Conservation (phyloP, 148 eudicot genomes). For the Persicaria tinctoria region DNA sequence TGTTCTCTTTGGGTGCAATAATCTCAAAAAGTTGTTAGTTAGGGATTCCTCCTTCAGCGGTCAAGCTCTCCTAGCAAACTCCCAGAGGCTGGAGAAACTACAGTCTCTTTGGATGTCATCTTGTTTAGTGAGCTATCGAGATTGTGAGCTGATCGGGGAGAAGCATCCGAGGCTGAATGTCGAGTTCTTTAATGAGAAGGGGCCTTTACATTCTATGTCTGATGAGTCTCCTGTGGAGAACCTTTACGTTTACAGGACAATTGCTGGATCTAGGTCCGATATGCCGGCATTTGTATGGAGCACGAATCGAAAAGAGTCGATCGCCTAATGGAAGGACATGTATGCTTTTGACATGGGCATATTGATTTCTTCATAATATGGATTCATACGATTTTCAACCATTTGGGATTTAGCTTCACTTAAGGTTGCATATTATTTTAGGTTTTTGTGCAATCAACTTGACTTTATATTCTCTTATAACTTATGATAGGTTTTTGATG, state of each 20-base stretch:
- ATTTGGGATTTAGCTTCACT: too few species aligned
- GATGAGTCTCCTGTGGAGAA: constrained; percentile 59
- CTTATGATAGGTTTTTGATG: too few species aligned
- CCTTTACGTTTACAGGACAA: constrained; percentile 69
- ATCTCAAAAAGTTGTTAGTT: constrained; percentile 68
- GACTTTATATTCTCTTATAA: too few species aligned
- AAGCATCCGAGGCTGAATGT: constrained; percentile 81
- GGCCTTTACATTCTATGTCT: constrained; percentile 36
- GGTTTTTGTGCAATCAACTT: too few species aligned
- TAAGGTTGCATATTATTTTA: too few species aligned
- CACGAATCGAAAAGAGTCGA: too few species aligned
- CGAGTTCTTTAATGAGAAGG: constrained; percentile 82
- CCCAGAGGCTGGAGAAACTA: constrained; percentile 87
- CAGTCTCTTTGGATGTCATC: constrained; percentile 40
- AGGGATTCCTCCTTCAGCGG: constrained; percentile 93
- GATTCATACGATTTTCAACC: too few species aligned
- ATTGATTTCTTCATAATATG: too few species aligned
- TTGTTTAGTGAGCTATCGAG: constrained; percentile 83
- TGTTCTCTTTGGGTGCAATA: constrained; percentile 70
- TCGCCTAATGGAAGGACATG: too few species aligned
- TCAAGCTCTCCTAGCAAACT: constrained; percentile 66
- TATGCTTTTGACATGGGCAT: too few species aligned
- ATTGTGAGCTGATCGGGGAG: constrained; percentile 66
- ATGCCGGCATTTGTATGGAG: constrained; percentile 45
- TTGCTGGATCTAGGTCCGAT: constrained; percentile 70